Conservation (phyloP, 306 rosid genomes). For the Crotalaria pallida region DNA sequence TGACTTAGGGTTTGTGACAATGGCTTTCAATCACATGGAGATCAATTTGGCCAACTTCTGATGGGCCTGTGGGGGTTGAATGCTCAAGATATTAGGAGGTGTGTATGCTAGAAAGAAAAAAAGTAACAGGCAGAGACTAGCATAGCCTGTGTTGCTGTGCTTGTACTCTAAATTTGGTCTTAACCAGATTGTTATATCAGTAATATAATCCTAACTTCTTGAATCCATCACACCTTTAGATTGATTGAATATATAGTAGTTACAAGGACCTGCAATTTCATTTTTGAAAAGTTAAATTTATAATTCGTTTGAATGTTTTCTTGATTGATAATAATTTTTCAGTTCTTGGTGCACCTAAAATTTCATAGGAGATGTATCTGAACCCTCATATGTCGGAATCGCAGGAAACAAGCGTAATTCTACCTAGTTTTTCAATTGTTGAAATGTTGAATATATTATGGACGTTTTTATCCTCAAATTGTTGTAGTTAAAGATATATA, state of each 20-base stretch:
- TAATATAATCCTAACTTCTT: no score
- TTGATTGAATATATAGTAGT: background rate
- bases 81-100: no score
- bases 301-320: background rate
- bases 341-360: background rate
- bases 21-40: background rate
- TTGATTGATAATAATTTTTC: background rate
- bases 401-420: background rate
- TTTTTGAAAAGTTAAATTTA: background rate
- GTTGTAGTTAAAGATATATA: slow-evolving; percentile 50
- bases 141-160: no score
- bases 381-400: background rate
- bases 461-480: slow-evolving; percentile 15
- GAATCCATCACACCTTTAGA: background rate
- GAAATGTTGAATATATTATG: slow-evolving; percentile 21
- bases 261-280: background rate
- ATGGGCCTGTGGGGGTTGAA: no score
- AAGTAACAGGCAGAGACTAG: no score
- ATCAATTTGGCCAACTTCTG: background rate
- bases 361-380: background rate
- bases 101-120: no score
- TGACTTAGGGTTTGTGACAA: background rate
- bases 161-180: no score
- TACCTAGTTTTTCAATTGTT: slow-evolving; percentile 13
- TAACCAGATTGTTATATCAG: no score